Conservation (phyloP, 768 basidiomycete species). For the Tricholoma matsutake region DNA sequence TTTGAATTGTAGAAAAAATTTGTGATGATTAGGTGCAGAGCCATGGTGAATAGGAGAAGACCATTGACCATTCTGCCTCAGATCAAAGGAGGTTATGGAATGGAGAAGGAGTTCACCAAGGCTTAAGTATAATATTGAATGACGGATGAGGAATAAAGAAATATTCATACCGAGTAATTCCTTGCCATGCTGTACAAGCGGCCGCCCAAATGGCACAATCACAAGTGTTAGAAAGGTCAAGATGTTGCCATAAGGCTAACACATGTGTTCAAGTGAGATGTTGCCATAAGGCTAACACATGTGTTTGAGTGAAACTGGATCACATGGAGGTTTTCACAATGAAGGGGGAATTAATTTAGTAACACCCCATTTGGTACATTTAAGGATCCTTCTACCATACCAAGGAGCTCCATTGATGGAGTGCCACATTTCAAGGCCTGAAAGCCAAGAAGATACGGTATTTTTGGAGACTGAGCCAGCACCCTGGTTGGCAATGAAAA, state of each 20-base stretch:
- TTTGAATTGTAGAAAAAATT: not conserved
- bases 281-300: conserved; percentile 15
- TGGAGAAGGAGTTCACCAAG: not conserved
- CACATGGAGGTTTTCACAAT: conserved; percentile 6
- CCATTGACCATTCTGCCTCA: not conserved
- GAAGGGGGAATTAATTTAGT: conserved; percentile 5
- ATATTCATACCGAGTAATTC: not conserved
- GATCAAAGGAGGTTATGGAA: not conserved
- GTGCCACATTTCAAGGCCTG: conserved; percentile 14
- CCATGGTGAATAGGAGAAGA: not conserved
- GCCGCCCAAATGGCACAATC: conserved; percentile 9
- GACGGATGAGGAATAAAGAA: too few relatives aligned
- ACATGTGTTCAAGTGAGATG: not conserved
- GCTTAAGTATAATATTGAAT: too few relatives aligned
- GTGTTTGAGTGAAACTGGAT: conserved; percentile 31
- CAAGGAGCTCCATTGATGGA: conserved; percentile 24
- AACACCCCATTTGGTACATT: conserved; percentile 9
- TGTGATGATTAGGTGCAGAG: not conserved
- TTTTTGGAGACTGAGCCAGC: not conserved
- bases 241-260: conserved; percentile 4
- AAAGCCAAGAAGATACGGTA: conserved; percentile 24
- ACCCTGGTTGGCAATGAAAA: not conserved
- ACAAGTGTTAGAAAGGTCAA: conserved; percentile 10
- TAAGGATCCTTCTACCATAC: conserved; percentile 19
- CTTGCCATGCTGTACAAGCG: not conserved